Evolutionary conservation across 2,329 filamentous ascomycete species (phyloP).

Genomic region (Monascus ruber): DNA sequence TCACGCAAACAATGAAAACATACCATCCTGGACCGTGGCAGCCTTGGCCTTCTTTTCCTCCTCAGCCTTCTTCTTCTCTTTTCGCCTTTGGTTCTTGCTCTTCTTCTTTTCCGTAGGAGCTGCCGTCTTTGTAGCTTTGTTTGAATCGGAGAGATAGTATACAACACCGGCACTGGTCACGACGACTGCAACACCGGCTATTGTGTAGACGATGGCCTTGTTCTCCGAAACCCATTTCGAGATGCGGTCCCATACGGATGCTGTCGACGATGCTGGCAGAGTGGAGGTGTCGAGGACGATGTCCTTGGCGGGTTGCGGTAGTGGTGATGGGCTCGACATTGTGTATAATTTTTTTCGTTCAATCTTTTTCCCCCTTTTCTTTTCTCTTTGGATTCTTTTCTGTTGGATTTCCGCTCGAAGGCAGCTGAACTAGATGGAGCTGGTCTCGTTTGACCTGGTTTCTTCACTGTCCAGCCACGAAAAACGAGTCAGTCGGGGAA

Average conservation of each 20-base stretch:
- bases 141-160: conserved; percentile 65
- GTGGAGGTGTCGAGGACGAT: conserved; percentile 30
- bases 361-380: not conserved
- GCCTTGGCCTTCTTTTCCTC: conserved; percentile 45
- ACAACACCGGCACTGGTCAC: conserved; percentile 83
- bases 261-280: conserved; percentile 40
- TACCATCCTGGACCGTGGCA: conserved; percentile 26
- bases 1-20: conserved; percentile 14
- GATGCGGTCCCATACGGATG: conserved; percentile 78
- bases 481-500: no score
- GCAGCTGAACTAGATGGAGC: not conserved
- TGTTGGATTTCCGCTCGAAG: not conserved
- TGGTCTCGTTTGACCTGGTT: not conserved
- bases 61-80: conserved; percentile 51
- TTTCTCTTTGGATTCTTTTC: not conserved
- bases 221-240: conserved; percentile 90
- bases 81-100: conserved; percentile 82
- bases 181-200: conserved; percentile 86
- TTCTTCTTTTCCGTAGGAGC: conserved; percentile 49
- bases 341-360: conserved; percentile 13
- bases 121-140: conserved; percentile 27
- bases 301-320: conserved; percentile 24
- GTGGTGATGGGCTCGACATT: conserved; percentile 30
- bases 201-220: conserved; percentile 90
- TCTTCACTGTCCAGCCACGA: no score